Conservation (phyloP, 164 flowering plant genomes). For the Vitis vinifera region DNA sequence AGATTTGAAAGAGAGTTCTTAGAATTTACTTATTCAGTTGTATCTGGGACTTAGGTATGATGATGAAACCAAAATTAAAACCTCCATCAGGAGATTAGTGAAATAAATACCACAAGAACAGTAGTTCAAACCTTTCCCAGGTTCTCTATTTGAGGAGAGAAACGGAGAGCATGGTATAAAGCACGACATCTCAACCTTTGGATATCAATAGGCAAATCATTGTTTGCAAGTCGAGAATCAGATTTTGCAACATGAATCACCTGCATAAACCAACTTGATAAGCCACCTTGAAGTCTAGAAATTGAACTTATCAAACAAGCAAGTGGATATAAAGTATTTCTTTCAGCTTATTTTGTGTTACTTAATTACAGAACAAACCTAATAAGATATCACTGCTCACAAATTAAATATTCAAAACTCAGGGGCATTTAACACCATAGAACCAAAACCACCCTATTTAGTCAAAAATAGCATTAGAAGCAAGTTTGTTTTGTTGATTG, state of each 20-base stretch:
- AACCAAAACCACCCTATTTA: not conserved
- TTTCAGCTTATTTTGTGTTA: too few relatives aligned
- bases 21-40: not conserved
- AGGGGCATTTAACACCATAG: not conserved
- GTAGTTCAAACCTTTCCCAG: constrained; percentile 73
- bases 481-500: not conserved
- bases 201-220: constrained; percentile 87
- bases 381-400: too few relatives aligned
- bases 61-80: not conserved
- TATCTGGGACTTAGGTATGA: not conserved
- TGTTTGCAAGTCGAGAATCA: constrained; percentile 94
- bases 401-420: too few relatives aligned
- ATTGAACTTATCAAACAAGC: constrained; percentile 1
- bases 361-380: too few relatives aligned
- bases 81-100: constrained; percentile 7
- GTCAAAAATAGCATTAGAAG: not conserved
- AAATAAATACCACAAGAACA: not conserved
- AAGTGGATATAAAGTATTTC: not conserved
- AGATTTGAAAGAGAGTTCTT: too few relatives aligned
- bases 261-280: constrained; percentile 33
- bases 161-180: constrained; percentile 80
- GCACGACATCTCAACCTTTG: constrained; percentile 96
- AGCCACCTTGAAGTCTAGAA: constrained; percentile 8
- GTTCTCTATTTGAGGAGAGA: constrained; percentile 78
- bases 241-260: constrained; percentile 92